A percentile compares a stretch with the other conserved stretches of the same genome.
Conservation (phyloP, 208 protist genomes). For the Leishmania major region DNA sequence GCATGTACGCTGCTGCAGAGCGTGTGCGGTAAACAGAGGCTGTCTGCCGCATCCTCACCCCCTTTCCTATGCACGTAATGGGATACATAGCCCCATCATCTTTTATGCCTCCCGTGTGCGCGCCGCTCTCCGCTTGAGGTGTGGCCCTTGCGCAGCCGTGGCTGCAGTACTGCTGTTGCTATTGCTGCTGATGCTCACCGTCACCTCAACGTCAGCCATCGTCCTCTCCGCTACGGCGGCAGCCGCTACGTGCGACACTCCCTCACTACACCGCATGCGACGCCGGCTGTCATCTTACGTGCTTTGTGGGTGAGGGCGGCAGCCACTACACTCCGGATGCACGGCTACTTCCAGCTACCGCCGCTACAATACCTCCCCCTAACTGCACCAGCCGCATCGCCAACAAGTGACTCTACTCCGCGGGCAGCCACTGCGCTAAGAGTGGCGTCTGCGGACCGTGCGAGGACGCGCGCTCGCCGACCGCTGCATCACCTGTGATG, state of each 20-base stretch:
- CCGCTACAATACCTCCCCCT: neutral
- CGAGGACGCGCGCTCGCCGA: neutral
- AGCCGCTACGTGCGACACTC: neutral
- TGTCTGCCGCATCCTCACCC: neutral
- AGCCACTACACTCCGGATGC: neutral
- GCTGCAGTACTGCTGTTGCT: neutral
- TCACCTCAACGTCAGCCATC: neutral
- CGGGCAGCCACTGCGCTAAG: neutral
- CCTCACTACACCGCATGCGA: neutral
- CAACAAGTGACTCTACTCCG: neutral
- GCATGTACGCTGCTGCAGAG: neutral
- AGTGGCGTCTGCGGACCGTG: neutral
- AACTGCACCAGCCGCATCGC: neutral
- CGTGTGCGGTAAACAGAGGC: neutral
- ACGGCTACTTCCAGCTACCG: neutral
- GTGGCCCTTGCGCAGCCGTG: neutral
- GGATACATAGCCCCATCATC: neutral
- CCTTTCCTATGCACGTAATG: neutral
- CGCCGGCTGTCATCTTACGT: neutral
- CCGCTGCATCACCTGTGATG: slow-evolving; percentile 1
- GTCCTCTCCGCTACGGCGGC: neutral
- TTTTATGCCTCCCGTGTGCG: neutral
- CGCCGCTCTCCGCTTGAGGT: neutral
- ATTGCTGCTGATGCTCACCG: neutral
- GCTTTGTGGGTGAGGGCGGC: neutral